These are phyloP conservation scores for Blastocladiella britannica DNA, from an alignment of 192 early-diverging fungal genomes.

Conservation along the genomic window DNA sequence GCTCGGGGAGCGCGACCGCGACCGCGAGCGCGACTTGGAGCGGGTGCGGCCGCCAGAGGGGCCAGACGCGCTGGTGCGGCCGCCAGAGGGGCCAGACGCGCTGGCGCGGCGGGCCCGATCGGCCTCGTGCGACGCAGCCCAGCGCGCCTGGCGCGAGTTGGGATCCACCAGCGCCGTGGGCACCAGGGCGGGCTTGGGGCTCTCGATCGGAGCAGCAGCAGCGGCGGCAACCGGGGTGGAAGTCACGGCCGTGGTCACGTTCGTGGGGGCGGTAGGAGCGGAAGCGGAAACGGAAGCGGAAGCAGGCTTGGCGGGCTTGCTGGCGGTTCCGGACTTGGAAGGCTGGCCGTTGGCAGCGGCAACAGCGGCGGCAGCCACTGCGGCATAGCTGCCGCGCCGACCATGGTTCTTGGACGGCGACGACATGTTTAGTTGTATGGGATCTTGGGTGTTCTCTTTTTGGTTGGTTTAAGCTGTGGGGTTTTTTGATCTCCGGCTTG, in stretches of 20 bases:
- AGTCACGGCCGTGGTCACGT: background rate
- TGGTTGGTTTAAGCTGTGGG: too few species aligned
- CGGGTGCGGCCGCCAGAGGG: background rate
- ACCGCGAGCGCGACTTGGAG: background rate
- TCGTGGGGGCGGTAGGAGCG: too few species aligned
- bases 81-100: background rate
- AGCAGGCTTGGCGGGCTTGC: background rate
- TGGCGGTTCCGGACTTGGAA: background rate
- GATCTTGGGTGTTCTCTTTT: too few species aligned
- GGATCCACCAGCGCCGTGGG: too few species aligned
- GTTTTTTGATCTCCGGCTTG: too few species aligned
- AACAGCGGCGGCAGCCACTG: background rate
- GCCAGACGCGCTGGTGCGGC: background rate
- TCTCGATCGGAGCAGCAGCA: background rate
- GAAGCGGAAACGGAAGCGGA: too few species aligned
- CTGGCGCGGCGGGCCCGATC: background rate
- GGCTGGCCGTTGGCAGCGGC: background rate
- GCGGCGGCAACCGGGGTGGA: background rate
- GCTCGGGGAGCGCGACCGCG: background rate
- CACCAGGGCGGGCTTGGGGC: background rate
- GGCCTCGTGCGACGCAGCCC: background rate
- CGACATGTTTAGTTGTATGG: too few species aligned
- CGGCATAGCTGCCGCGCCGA: background rate
- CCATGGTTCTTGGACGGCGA: too few species aligned
- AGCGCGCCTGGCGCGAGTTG: background rate